Percentiles rank a stretch among this genome's conserved stretches.
Conservation (phyloP, 2,329 filamentous ascomycete genomes). For the Fusarium bulbicola region DNA sequence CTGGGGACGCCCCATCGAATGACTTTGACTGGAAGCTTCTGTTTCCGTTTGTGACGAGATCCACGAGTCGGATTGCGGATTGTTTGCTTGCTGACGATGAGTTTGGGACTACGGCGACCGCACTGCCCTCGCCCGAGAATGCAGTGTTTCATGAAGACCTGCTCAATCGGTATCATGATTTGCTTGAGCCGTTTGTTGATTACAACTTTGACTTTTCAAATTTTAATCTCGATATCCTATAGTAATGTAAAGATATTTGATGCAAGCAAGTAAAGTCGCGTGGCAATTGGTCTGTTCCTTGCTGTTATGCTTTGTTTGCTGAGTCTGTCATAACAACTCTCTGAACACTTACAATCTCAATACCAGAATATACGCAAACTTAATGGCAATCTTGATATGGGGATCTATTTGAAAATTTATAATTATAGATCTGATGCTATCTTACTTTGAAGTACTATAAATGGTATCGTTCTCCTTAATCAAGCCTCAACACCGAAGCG, state of each 20-base stretch:
- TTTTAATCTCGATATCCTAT: slow-evolving; percentile 15
- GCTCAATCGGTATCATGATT: slow-evolving; percentile 30
- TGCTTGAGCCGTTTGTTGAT: slow-evolving; percentile 35
- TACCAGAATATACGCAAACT: rapidly evolving
- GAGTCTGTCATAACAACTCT: too few relatives aligned
- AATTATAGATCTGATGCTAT: not conserved
- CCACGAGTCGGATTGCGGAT: slow-evolving; percentile 25
- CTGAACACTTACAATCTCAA: too few relatives aligned
- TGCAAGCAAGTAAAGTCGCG: not conserved
- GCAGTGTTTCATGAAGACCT: slow-evolving; percentile 25
- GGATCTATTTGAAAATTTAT: not conserved
- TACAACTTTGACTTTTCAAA: slow-evolving; percentile 31
- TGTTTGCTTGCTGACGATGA: slow-evolving; percentile 32
- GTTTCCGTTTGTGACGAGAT: slow-evolving; percentile 34
- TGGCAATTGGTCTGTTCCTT: not conserved
- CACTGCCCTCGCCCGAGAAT: slow-evolving; percentile 30
- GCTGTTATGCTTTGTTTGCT: not conserved
- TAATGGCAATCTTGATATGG: rapidly evolving
- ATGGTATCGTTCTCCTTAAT: not conserved
- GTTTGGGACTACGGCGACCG: slow-evolving; percentile 14
- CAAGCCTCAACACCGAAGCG: not conserved
- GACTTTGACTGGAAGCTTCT: slow-evolving; percentile 29
- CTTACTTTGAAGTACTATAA: not conserved
- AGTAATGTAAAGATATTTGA: not conserved
- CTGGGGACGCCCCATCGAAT: not conserved